A percentile compares a stretch with the other conserved stretches of the same genome.
These are phyloP conservation scores for Geranomyces michiganensis DNA, from an alignment of 192 early-diverging fungal genomes.

Conservation along the genomic window DNA sequence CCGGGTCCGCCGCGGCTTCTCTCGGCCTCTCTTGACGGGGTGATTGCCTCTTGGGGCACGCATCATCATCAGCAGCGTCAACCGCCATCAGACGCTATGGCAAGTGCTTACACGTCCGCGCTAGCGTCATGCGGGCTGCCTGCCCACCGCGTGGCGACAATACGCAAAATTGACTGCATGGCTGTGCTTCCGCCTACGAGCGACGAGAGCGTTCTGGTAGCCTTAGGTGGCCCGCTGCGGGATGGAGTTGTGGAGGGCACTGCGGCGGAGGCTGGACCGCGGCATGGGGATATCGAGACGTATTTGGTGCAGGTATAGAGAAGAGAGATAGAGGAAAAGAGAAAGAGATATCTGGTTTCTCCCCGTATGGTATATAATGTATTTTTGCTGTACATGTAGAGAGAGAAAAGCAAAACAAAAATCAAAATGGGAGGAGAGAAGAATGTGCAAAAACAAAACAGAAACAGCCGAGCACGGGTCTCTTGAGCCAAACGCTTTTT, in stretches of 20 bases:
- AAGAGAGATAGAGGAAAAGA: no score
- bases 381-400: no score
- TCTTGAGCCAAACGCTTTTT: no score
- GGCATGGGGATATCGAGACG: not conserved
- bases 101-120: not conserved
- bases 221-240: not conserved
- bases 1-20: not conserved
- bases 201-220: not conserved
- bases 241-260: not conserved
- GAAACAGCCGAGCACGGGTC: no score
- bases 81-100: not conserved
- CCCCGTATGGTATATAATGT: no score
- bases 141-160: not conserved
- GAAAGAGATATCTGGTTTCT: no score
- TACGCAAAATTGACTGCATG: constrained; percentile 8
- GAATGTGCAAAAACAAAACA: no score
- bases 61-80: not conserved
- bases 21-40: not conserved
- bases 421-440: no score
- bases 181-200: not conserved
- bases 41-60: not conserved
- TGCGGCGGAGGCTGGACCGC: not conserved
- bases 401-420: no score
- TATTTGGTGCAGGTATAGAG: not conserved
- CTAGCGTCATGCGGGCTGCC: not conserved